Evolutionary conservation across 768 basidiomycete genomes (phyloP), one percentile per base, ranked within the genome.

Genomic region (Mrakia hoshinonis): DNA sequence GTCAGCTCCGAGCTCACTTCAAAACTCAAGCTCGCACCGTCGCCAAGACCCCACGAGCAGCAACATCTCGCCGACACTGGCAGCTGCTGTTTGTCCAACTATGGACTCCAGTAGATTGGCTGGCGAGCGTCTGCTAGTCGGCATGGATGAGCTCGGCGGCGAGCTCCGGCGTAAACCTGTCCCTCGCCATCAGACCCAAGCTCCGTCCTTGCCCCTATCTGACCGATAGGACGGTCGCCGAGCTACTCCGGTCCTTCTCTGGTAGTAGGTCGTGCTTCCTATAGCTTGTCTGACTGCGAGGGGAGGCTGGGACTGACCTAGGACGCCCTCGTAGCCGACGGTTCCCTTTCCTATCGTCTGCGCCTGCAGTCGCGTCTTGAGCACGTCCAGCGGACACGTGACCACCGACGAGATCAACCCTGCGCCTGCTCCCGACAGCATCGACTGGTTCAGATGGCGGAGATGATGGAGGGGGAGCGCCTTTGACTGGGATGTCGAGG

Each of bases 311-410:
- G 39, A 82, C 86, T 69, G 76, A 90, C 91, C 89, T 70, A 85
- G 74, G 54, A 92, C 85, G 43, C 92, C 90, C 75, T 87, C 81
- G 79, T 95, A 95, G 22, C 85, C 87, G 73, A 82, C 85, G 26
- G 65, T 51, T 31, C 89, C 89, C 43, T 82, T 84, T 31, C 87
- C 80, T 22, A 84, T 83, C 61, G 87, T 85, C 79, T 96, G 93
- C n/a, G 96, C 96, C 81, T 99, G 96, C 63, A 99, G 81, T 75
- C 91, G 91, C 4, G 96, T 99, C 84, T 98, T 99, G 81, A 99
- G 84, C 69, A 99, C 95, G 80, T 99, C 96, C 62, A 99, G 84
- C 13, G 96, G 96, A 80, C 96, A 99, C 9, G 95, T 98, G 69
- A 91, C 90, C 73, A 98, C 83, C 80, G 89, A 90, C 64, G 92